Percentiles rank a stretch among this genome's conserved stretches.
Evolutionary conservation across 805 yeast genomes (phyloP).

Genomic region (Cyberlindnera americana): DNA sequence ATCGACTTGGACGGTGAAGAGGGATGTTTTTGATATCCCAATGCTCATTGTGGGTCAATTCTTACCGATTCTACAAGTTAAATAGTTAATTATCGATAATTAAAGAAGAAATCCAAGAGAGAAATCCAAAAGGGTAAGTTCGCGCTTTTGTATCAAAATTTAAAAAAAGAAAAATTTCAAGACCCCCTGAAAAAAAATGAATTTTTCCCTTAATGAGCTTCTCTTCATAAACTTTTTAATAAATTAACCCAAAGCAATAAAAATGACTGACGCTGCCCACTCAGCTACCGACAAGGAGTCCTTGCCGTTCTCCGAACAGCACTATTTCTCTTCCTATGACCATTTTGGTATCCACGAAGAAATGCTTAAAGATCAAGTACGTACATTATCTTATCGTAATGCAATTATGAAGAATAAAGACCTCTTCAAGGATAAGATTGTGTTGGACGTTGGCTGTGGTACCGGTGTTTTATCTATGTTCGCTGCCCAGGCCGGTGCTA

Average conservation of each 20-base stretch:
- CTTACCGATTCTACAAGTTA: constrained; percentile 51
- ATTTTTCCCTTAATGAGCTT: too few species aligned
- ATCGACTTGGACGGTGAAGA: constrained; percentile 79
- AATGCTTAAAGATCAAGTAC: constrained; percentile 92
- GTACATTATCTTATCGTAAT: constrained; percentile 87
- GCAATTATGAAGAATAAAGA: constrained; percentile 89
- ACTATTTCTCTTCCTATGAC: constrained; percentile 92
- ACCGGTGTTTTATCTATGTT: constrained; percentile 97
- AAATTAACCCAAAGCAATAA: too few species aligned
- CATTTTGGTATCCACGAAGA: constrained; percentile 98
- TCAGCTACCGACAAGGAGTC: constrained; percentile 66
- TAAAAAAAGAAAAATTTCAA: too few species aligned
- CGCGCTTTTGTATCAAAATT: too few species aligned
- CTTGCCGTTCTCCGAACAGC: constrained; percentile 79
- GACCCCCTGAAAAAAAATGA: neutral
- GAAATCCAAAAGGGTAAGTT: too few species aligned
- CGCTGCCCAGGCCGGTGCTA: constrained; percentile 98
- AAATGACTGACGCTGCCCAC: constrained; percentile 12
- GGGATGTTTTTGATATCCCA: constrained; percentile 82
- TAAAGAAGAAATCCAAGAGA: neutral
- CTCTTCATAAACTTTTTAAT: neutral
- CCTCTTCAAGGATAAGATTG: constrained; percentile 88
- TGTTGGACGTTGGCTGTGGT: constrained; percentile 98
- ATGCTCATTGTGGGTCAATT: constrained; percentile 82
- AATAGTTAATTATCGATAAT: constrained; percentile 2